phyloP scores from a whole-genome alignment of 1,284 basidiomycete species.

The Ustilago bromivora region DNA sequence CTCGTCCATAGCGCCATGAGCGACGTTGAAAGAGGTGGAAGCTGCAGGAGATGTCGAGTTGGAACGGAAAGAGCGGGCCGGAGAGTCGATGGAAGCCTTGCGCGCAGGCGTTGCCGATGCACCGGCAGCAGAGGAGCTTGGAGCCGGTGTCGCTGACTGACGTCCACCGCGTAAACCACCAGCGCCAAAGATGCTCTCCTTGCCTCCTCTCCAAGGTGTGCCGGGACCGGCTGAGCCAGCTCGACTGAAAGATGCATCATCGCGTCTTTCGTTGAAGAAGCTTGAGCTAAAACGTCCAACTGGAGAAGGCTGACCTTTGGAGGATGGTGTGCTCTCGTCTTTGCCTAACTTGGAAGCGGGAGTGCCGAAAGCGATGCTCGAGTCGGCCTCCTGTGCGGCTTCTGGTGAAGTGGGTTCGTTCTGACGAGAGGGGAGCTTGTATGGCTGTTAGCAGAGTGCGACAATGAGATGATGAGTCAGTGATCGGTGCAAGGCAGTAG shows the following conservation, averaged over 20 bases:
- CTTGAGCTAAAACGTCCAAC: conserved; percentile 56
- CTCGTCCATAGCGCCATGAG: conserved; percentile 37
- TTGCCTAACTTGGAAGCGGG: conserved; percentile 52
- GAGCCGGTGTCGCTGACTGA: conserved; percentile 42
- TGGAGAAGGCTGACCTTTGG: conserved; percentile 44
- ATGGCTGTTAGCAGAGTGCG: conserved; percentile 17
- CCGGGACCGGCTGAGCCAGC: conserved; percentile 35
- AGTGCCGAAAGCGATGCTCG: conserved; percentile 51
- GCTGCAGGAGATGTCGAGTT: conserved; percentile 41
- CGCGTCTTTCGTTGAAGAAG: conserved; percentile 57
- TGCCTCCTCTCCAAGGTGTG: conserved; percentile 41
- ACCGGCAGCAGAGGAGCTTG: conserved; percentile 12
- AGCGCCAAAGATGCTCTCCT: conserved; percentile 62
- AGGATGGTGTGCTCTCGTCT: conserved; percentile 41
- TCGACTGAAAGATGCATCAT: conserved; percentile 34
- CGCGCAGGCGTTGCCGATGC: conserved; percentile 32
- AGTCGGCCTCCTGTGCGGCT: conserved; percentile 41
- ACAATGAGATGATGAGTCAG: background rate
- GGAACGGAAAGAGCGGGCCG: conserved; percentile 35
- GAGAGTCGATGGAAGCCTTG: conserved; percentile 37
- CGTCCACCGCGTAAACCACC: conserved; percentile 58
- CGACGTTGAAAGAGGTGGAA: conserved; percentile 26
- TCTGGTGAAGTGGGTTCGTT: conserved; percentile 45
- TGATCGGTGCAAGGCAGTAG: background rate
- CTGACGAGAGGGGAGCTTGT: conserved; percentile 51